A percentile compares a stretch with the other conserved stretches of the same genome.
These are phyloP conservation scores for Moesziomyces parantarcticus DNA, from an alignment of 1,284 basidiomycete genomes.

Conservation along the genomic window DNA sequence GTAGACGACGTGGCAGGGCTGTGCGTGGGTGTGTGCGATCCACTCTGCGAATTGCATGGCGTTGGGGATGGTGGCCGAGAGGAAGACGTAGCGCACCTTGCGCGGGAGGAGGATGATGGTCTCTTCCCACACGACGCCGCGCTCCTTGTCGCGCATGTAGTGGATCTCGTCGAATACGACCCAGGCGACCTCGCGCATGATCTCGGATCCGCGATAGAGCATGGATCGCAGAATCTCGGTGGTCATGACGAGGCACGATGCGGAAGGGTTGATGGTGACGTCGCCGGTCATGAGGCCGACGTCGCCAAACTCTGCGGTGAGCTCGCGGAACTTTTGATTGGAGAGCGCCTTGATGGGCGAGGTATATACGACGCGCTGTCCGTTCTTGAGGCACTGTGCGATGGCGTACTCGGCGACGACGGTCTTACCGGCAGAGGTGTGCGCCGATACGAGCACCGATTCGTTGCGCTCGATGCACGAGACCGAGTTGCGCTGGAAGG, in stretches of 20 bases:
- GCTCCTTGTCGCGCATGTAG: slow-evolving; percentile 96
- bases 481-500: slow-evolving; percentile 95
- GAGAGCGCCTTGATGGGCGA: slow-evolving; percentile 99
- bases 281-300: slow-evolving; percentile 99
- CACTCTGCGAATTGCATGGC: slow-evolving; percentile 99
- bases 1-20: slow-evolving; percentile 99
- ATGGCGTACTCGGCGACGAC: slow-evolving; percentile 99
- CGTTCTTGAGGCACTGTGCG: slow-evolving; percentile 89
- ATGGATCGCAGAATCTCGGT: slow-evolving; percentile 99
- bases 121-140: slow-evolving; percentile 76
- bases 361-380: slow-evolving; percentile 97
- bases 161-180: slow-evolving; percentile 99
- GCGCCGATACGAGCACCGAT: slow-evolving; percentile 97
- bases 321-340: slow-evolving; percentile 98
- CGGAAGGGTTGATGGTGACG: slow-evolving; percentile 98
- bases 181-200: slow-evolving; percentile 99
- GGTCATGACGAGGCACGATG: slow-evolving; percentile 98
- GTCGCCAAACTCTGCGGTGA: slow-evolving; percentile 95
- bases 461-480: slow-evolving; percentile 96
- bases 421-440: slow-evolving; percentile 97
- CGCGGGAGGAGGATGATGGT: slow-evolving; percentile 98
- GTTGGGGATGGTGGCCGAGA: slow-evolving; percentile 99
- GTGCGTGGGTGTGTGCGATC: slow-evolving; percentile 96
- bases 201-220: slow-evolving; percentile 97
- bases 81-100: slow-evolving; percentile 95